Percentiles rank a stretch among this genome's conserved stretches.
These are phyloP conservation scores for Hippophae rhamnoides DNA, from an alignment of 306 rosid species.

Conservation along the genomic window DNA sequence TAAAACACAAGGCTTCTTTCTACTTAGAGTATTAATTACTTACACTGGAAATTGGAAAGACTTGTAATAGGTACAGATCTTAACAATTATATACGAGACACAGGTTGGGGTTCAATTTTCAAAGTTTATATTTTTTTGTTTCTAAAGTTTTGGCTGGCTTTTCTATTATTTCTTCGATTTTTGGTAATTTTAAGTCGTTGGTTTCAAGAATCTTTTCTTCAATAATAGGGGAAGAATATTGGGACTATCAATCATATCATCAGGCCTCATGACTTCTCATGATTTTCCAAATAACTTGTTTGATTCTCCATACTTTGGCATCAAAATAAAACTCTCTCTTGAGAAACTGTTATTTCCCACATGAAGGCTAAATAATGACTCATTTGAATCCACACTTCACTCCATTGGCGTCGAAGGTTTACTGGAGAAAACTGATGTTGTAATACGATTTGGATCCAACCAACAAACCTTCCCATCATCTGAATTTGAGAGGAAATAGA, in stretches of 20 bases:
- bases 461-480: conserved; percentile 5
- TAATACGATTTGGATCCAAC: conserved; percentile 44
- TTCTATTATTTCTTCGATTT: too few species aligned
- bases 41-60: too few species aligned
- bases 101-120: too few species aligned
- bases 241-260: conserved; percentile 7
- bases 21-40: too few species aligned
- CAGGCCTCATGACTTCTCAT: conserved; percentile 23
- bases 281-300: conserved; percentile 14
- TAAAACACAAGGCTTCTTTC: too few species aligned
- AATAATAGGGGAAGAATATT: too few species aligned
- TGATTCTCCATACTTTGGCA: background rate
- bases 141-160: too few species aligned
- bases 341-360: conserved; percentile 60
- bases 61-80: too few species aligned
- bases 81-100: too few species aligned
- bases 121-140: too few species aligned
- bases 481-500: conserved; percentile 15
- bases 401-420: conserved; percentile 29
- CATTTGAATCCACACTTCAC: conserved; percentile 57
- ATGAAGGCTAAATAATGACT: conserved; percentile 58
- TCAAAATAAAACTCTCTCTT: conserved; percentile 19
- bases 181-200: too few species aligned
- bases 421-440: conserved; percentile 24
- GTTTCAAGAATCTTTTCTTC: too few species aligned